These are phyloP conservation scores for Erysimum cheiranthoides DNA, from an alignment of 345 rosid genomes.

Conservation along the genomic window DNA sequence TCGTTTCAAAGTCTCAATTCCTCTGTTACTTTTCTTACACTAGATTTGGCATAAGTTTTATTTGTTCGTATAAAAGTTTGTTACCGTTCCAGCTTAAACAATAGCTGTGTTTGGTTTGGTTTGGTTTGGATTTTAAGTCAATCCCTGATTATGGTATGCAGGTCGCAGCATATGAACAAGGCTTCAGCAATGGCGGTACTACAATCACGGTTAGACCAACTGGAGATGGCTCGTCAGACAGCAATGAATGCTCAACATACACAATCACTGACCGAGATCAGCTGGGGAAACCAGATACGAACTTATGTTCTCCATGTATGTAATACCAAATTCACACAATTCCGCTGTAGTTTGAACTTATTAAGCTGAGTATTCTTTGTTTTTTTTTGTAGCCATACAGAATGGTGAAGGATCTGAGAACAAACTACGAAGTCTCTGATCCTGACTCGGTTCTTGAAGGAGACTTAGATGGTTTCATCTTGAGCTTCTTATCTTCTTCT, in stretches of 20 bases:
- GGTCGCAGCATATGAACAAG: constrained; percentile 92
- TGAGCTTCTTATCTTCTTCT: constrained; percentile 80
- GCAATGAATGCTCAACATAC: constrained; percentile 91
- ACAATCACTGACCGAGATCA: constrained; percentile 86
- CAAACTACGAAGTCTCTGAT: constrained; percentile 86
- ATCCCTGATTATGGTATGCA: constrained; percentile 22
- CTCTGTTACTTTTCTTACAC: background rate
- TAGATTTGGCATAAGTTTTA: too few relatives aligned
- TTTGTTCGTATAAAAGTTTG: too few relatives aligned
- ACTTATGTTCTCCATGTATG: constrained; percentile 90
- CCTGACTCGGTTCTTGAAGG: constrained; percentile 94
- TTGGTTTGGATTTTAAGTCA: background rate
- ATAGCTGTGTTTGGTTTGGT: background rate
- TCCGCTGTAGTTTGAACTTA: background rate
- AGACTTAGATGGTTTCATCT: constrained; percentile 80
- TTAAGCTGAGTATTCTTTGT: constrained; percentile 13
- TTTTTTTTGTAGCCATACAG: constrained; percentile 71
- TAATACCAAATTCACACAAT: constrained; percentile 23
- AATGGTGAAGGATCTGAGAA: constrained; percentile 93
- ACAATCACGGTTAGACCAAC: constrained; percentile 91
- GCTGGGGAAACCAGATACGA: constrained; percentile 97
- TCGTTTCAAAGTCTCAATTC: constrained; percentile 15
- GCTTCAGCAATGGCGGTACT: constrained; percentile 96
- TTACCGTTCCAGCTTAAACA: background rate
- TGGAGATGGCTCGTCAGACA: constrained; percentile 87